Evolutionary conservation across 805 yeast genomes (phyloP).

Genomic region (Kazachstania martiniae): DNA sequence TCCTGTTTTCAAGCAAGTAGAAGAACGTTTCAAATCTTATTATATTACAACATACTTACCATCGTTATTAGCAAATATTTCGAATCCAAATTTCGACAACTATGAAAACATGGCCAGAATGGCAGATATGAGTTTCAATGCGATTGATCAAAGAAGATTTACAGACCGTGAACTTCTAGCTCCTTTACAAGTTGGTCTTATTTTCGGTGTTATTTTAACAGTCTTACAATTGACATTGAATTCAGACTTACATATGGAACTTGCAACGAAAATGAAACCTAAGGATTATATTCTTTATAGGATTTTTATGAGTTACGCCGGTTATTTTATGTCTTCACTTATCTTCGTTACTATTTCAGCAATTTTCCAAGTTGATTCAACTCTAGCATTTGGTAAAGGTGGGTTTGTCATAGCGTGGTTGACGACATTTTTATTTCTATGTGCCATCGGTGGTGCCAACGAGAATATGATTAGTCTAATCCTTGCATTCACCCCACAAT

Average conservation of each 20-base stretch:
- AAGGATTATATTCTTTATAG: constrained; percentile 43
- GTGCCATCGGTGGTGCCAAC: constrained; percentile 65
- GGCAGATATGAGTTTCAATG: not conserved
- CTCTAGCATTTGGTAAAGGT: constrained; percentile 45
- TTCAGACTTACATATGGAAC: constrained; percentile 38
- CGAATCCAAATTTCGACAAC: not conserved
- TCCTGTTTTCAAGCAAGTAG: constrained; percentile 18
- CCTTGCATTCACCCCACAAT: constrained; percentile 46
- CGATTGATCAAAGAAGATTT: constrained; percentile 38
- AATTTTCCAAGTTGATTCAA: constrained; percentile 56
- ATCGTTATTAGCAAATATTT: not conserved
- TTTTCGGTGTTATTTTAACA: constrained; percentile 58
- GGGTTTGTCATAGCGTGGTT: constrained; percentile 73
- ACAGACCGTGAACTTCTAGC: constrained; percentile 43
- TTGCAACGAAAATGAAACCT: constrained; percentile 36
- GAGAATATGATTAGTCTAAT: constrained; percentile 49
- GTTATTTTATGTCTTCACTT: constrained; percentile 47
- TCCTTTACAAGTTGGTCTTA: constrained; percentile 65
- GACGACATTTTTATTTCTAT: constrained; percentile 53
- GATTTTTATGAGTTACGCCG: constrained; percentile 34
- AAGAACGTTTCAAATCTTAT: not conserved
- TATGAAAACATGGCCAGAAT: not conserved
- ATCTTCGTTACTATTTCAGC: constrained; percentile 49
- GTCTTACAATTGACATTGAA: constrained; percentile 60
- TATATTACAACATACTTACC: not conserved